These are phyloP conservation scores for Ajuga reptans DNA, from an alignment of 305 asterid species.

Conservation along the genomic window DNA sequence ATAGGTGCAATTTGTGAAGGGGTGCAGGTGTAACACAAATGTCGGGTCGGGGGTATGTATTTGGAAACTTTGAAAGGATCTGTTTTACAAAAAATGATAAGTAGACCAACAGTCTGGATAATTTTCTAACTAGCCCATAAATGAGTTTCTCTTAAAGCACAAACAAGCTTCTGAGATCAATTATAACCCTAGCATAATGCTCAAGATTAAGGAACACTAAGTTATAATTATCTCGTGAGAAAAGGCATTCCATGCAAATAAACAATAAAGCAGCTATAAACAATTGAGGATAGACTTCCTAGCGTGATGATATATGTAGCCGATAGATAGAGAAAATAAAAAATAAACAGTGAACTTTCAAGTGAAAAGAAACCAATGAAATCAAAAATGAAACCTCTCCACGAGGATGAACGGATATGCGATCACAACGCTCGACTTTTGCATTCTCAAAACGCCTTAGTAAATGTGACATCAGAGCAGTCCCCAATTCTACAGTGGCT, in stretches of 20 bases:
- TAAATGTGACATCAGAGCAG: slow-evolving; percentile 80
- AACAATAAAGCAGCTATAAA: background rate
- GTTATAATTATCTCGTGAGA: background rate
- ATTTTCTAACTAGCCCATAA: no score
- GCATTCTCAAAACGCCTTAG: slow-evolving; percentile 75
- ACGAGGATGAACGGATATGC: slow-evolving; percentile 87
- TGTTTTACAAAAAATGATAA: no score
- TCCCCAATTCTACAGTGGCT: slow-evolving; percentile 76
- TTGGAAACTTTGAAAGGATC: no score
- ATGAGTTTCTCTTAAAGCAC: background rate
- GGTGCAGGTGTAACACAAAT: no score
- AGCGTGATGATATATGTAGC: background rate
- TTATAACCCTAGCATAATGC: background rate
- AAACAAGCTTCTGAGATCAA: background rate
- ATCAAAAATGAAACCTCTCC: slow-evolving; percentile 57
- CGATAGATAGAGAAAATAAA: background rate
- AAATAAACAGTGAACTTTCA: background rate
- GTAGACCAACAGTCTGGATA: no score
- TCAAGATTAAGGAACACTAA: background rate
- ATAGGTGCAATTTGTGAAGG: no score
- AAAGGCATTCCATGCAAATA: background rate
- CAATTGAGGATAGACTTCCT: background rate
- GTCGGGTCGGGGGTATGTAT: no score
- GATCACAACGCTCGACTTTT: slow-evolving; percentile 77
- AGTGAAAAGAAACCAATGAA: slow-evolving; percentile 2